Evolutionary conservation across 306 rosid species (phyloP).

Genomic region (Oemleria cerasiformis): DNA sequence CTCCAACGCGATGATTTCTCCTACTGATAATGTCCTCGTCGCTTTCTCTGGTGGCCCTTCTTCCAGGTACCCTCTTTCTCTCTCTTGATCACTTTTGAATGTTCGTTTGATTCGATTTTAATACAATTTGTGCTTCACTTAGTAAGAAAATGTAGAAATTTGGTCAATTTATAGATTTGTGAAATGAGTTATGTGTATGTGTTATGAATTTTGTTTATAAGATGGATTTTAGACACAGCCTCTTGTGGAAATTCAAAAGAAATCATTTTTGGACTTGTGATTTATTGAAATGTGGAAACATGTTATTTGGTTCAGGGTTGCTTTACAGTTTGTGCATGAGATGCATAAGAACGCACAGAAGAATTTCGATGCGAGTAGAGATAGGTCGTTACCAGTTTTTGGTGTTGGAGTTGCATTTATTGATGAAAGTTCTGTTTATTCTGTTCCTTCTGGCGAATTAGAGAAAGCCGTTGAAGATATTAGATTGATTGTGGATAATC

Average conservation of each 20-base stretch:
- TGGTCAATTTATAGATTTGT: background rate
- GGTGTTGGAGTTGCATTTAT: conserved; percentile 84
- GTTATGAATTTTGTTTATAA: background rate
- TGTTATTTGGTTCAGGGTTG: conserved; percentile 51
- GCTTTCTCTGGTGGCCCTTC: conserved; percentile 96
- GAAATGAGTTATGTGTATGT: background rate
- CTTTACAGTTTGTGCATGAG: conserved; percentile 83
- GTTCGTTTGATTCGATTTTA: background rate
- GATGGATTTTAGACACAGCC: background rate
- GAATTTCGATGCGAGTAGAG: conserved; percentile 88
- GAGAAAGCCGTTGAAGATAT: conserved; percentile 46
- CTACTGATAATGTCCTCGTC: conserved; percentile 78
- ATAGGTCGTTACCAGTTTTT: conserved; percentile 78
- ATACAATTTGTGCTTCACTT: background rate
- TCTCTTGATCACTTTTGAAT: background rate
- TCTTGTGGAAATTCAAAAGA: background rate
- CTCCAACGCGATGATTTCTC: conserved; percentile 83
- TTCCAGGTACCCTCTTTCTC: conserved; percentile 59
- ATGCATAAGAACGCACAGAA: conserved; percentile 72
- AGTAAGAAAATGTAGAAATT: background rate
- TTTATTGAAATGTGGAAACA: background rate
- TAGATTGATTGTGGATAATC: conserved; percentile 45
- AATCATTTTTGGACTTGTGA: background rate
- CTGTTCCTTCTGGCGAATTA: conserved; percentile 43
- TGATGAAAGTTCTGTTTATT: conserved; percentile 54